A percentile compares a stretch with the other conserved stretches of the same genome.
Evolutionary conservation across 495 filamentous ascomycete species (phyloP).

Genomic region (Amphirosellinia nigrospora): DNA sequence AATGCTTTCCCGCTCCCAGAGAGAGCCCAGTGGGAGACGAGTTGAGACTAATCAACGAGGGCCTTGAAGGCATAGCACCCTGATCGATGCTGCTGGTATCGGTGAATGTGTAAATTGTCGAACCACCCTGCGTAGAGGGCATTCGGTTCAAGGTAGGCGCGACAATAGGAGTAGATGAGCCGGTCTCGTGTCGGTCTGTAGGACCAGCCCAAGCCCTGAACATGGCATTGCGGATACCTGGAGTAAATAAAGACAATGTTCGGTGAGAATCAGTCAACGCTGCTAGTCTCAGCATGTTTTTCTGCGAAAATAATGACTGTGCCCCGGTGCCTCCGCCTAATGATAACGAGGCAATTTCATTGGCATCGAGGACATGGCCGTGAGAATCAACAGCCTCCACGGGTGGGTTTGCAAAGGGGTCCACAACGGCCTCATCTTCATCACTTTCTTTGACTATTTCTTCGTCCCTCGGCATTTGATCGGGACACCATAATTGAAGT

Average conservation of each 20-base stretch:
- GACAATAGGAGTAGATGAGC: slow-evolving; percentile 61
- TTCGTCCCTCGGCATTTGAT: slow-evolving; percentile 70
- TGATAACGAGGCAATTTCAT: slow-evolving; percentile 74
- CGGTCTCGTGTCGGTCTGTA: slow-evolving; percentile 70
- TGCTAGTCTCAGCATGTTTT: slow-evolving; percentile 79
- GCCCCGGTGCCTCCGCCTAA: slow-evolving; percentile 76
- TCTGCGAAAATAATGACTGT: slow-evolving; percentile 87
- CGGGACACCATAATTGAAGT: slow-evolving; percentile 85
- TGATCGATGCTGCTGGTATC: slow-evolving; percentile 57
- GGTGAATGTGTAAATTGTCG: slow-evolving; percentile 69
- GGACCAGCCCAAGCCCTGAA: slow-evolving; percentile 90
- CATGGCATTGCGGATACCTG: slow-evolving; percentile 79
- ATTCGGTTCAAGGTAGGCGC: slow-evolving; percentile 61
- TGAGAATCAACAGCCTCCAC: slow-evolving; percentile 76
- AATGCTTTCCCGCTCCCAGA: slow-evolving; percentile 67
- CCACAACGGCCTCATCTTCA: slow-evolving; percentile 61
- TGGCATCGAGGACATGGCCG: slow-evolving; percentile 75
- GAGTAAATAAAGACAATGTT: slow-evolving; percentile 87
- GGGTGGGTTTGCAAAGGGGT: slow-evolving; percentile 81
- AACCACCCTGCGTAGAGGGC: slow-evolving; percentile 65
- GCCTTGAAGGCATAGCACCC: slow-evolving; percentile 53
- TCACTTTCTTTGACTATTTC: slow-evolving; percentile 51
- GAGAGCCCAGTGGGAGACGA: slow-evolving; percentile 66
- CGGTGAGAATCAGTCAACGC: slow-evolving; percentile 81
- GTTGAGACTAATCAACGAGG: slow-evolving; percentile 53